These are phyloP conservation scores for Wallacemonas sp. DNA, from an alignment of 208 protist genomes.

Conservation along the genomic window DNA sequence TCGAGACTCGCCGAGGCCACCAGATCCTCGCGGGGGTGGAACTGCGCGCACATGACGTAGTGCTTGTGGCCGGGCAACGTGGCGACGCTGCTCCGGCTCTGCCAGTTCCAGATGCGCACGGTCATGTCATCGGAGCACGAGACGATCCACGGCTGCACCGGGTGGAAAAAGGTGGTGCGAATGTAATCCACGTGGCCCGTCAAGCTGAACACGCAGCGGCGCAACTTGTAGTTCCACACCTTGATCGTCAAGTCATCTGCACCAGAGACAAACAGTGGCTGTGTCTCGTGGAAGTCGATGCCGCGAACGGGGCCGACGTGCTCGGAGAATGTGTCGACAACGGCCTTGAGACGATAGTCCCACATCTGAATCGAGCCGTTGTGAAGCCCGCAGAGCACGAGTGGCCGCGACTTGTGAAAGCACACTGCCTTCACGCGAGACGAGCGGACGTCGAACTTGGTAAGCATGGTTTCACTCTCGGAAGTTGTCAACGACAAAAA, in stretches of 20 bases:
- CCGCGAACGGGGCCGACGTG: slow-evolving; percentile 96
- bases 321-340: slow-evolving; percentile 97
- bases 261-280: slow-evolving; percentile 99
- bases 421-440: slow-evolving; percentile 98
- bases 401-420: slow-evolving; percentile 98
- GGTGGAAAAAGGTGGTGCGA: slow-evolving; percentile 98
- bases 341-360: slow-evolving; percentile 98
- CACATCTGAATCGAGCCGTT: slow-evolving; percentile 99
- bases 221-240: slow-evolving; percentile 99
- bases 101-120: slow-evolving; percentile 99
- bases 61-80: slow-evolving; percentile 97
- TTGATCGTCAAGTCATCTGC: slow-evolving; percentile 99
- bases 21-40: slow-evolving; percentile 95
- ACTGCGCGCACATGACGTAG: slow-evolving; percentile 99
- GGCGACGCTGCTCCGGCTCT: slow-evolving; percentile 93
- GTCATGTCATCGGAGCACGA: slow-evolving; percentile 99
- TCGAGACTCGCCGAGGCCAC: slow-evolving; percentile 98
- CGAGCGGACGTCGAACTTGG: slow-evolving; percentile 98
- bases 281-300: slow-evolving; percentile 97
- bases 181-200: slow-evolving; percentile 99
- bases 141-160: slow-evolving; percentile 97
- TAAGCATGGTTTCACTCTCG: slow-evolving; percentile 60
- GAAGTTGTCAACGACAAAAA: neutral
- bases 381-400: slow-evolving; percentile 98
- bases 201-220: slow-evolving; percentile 98